phyloP scores from a whole-genome alignment of 306 rosid species.

The Quercus gilva region DNA sequence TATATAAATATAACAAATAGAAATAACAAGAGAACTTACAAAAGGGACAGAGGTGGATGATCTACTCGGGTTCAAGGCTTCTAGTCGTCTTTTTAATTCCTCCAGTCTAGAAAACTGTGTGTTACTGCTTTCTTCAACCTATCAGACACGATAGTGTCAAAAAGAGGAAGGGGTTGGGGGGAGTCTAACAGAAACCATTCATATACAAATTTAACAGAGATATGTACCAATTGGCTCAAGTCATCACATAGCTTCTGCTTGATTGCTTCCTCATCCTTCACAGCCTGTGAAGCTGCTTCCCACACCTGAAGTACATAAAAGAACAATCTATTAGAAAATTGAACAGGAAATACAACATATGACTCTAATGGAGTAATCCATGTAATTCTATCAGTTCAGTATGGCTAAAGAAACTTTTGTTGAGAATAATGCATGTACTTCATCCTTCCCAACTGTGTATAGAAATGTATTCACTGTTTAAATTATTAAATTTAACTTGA shows the following conservation, averaged over 20 bases:
- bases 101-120: conserved; percentile 72
- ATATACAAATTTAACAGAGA: conserved; percentile 16
- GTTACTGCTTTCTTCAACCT: conserved; percentile 93
- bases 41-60: conserved; percentile 44
- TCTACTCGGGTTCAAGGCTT: conserved; percentile 75
- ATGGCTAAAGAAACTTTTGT: not conserved
- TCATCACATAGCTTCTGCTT: conserved; percentile 91
- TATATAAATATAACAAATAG: not conserved
- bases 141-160: conserved; percentile 31
- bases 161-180: not conserved
- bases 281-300: conserved; percentile 71
- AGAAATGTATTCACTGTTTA: not conserved
- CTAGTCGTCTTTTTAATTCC: conserved; percentile 86
- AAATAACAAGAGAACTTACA: conserved; percentile 38
- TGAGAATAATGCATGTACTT: not conserved
- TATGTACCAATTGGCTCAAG: conserved; percentile 71
- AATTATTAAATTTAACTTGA: not conserved
- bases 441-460: not conserved
- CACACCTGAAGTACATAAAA: conserved; percentile 45
- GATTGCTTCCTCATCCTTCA: conserved; percentile 70
- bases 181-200: conserved; percentile 16
- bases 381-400: not conserved
- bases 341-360: not conserved
- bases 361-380: not conserved
- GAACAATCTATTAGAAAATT: conserved; percentile 6